Percentiles rank a stretch among this genome's conserved stretches.
phyloP scores from a whole-genome alignment of 495 filamentous ascomycete species.

The Tuber brumale region DNA sequence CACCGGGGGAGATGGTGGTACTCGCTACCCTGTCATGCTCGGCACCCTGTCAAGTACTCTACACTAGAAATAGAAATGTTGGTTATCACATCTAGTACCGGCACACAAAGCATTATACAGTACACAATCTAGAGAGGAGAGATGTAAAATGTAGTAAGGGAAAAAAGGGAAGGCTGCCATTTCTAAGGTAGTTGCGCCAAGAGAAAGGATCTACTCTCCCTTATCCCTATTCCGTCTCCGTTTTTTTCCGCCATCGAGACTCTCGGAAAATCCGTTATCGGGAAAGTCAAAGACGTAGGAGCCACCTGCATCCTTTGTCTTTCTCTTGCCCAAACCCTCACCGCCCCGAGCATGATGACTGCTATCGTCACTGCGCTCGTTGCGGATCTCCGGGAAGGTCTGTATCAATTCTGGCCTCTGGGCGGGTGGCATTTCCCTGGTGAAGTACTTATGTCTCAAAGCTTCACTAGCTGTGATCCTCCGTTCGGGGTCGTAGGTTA shows the following conservation, averaged over 20 bases:
- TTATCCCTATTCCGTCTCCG: not conserved
- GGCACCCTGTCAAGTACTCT: not conserved
- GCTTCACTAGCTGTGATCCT: constrained; percentile 33
- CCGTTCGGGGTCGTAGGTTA: constrained; percentile 40
- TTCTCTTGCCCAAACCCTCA: constrained; percentile 24
- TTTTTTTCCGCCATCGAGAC: not conserved
- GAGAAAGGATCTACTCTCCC: not conserved
- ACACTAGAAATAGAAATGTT: not conserved
- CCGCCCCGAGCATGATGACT: constrained; percentile 21
- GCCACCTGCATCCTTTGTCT: constrained; percentile 23
- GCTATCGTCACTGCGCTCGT: constrained; percentile 26
- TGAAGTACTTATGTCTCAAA: constrained; percentile 39
- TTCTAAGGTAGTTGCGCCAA: not conserved
- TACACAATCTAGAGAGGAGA: not conserved
- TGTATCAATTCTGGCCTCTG: constrained; percentile 45
- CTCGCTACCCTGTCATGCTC: not conserved
- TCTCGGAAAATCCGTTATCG: constrained; percentile 18
- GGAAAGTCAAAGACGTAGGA: constrained; percentile 47
- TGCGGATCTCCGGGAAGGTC: constrained; percentile 47
- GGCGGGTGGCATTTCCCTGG: constrained; percentile 44
- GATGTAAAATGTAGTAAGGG: not conserved
- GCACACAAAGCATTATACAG: not conserved
- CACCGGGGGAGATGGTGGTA: not conserved
- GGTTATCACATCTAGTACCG: not conserved
- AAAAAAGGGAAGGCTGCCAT: not conserved